Evolutionary conservation across 2,329 filamentous ascomycete species (phyloP).

Genomic region (Chaetomiaceae sp.): DNA sequence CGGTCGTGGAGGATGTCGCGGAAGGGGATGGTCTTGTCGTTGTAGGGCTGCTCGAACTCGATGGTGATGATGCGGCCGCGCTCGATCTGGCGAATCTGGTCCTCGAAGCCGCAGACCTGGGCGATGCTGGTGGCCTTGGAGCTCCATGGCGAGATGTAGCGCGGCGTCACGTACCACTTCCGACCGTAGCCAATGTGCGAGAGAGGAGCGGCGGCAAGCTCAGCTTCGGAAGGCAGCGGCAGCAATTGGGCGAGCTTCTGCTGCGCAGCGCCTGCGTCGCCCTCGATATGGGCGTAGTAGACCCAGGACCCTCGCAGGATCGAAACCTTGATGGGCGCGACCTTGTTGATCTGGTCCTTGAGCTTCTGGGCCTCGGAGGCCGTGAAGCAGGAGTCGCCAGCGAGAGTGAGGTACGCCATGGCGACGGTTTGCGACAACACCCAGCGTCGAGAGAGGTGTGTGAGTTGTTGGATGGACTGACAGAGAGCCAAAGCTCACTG

Average conservation of each 20-base stretch:
- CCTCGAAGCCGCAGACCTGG: slow-evolving; percentile 78
- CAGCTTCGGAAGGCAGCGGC: slow-evolving; percentile 35
- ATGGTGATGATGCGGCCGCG: slow-evolving; percentile 75
- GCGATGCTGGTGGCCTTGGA: slow-evolving; percentile 93
- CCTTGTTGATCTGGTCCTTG: slow-evolving; percentile 38
- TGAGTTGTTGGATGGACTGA: slow-evolving; percentile 13
- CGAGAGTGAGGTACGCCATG: slow-evolving; percentile 29
- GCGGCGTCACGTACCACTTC: slow-evolving; percentile 64
- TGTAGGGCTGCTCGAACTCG: slow-evolving; percentile 51
- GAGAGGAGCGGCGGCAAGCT: slow-evolving; percentile 17
- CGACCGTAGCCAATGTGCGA: slow-evolving; percentile 45
- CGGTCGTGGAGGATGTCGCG: slow-evolving; percentile 79
- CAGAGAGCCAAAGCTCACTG: slow-evolving; percentile 24
- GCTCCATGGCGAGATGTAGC: slow-evolving; percentile 94
- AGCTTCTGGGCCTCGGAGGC: slow-evolving; percentile 43
- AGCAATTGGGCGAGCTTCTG: slow-evolving; percentile 45
- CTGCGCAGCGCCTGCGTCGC: slow-evolving; percentile 41
- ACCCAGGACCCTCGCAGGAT: slow-evolving; percentile 52
- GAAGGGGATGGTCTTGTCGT: slow-evolving; percentile 48
- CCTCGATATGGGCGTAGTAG: slow-evolving; percentile 63
- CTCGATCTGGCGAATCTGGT: slow-evolving; percentile 72
- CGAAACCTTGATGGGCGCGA: slow-evolving; percentile 41
- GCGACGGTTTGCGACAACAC: slow-evolving; percentile 14
- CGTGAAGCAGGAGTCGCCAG: slow-evolving; percentile 47
- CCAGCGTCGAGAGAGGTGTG: background rate